phyloP scores from a whole-genome alignment of 75 land plant species.

The Pinus tabuliformis region DNA sequence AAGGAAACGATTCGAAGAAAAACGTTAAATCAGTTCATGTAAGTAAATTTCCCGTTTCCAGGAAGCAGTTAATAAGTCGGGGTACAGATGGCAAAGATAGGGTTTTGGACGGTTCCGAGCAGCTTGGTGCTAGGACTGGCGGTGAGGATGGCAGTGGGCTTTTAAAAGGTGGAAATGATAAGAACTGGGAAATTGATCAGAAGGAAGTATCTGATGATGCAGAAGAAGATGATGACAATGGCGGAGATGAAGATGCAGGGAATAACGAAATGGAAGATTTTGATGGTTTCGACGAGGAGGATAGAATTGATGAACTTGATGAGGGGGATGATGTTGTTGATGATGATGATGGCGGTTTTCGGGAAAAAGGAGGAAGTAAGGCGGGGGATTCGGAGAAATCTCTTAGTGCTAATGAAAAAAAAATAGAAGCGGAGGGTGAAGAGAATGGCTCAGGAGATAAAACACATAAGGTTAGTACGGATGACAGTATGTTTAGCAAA shows the following conservation, averaged over 20 bases:
- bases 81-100: background rate
- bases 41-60: slow-evolving; percentile 2
- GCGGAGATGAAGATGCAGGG: slow-evolving; percentile 9
- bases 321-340: slow-evolving; percentile 18
- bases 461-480: slow-evolving; percentile 2
- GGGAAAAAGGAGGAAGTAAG: background rate
- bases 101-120: slow-evolving; percentile 2
- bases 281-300: slow-evolving; percentile 29
- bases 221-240: slow-evolving; percentile 20
- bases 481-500: background rate
- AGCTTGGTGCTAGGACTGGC: background rate
- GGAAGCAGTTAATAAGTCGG: background rate
- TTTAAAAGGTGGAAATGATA: background rate
- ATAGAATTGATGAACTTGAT: slow-evolving; percentile 66
- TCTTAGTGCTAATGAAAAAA: slow-evolving; percentile 3
- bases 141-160: background rate
- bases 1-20: background rate
- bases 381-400: slow-evolving; percentile 7
- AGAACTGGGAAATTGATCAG: slow-evolving; percentile 6
- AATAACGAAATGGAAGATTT: slow-evolving; percentile 12
- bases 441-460: background rate
- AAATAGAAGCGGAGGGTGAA: background rate
- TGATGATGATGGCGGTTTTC: slow-evolving; percentile 9
- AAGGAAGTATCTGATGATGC: slow-evolving; percentile 17
- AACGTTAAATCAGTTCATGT: background rate